Percentiles rank a stretch among this genome's conserved stretches.
Conservation (phyloP, 345 rosid species). For the Sonneratia alba region DNA sequence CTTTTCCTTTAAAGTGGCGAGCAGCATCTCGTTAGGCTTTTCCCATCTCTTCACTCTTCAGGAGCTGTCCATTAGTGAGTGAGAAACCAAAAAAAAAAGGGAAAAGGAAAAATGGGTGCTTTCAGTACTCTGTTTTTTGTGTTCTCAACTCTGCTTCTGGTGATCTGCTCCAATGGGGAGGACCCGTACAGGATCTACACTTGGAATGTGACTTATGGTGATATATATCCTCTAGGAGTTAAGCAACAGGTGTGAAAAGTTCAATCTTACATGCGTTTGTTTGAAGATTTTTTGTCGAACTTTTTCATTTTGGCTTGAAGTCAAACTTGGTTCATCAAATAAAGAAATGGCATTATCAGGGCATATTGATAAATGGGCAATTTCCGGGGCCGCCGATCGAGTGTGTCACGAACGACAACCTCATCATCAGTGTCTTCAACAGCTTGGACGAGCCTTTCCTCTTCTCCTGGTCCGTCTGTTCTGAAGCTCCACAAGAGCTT, state of each 20-base stretch:
- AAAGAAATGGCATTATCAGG: slow-evolving; percentile 33
- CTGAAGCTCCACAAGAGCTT: neutral
- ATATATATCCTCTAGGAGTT: slow-evolving; percentile 60
- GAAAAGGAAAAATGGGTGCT: slow-evolving; percentile 19
- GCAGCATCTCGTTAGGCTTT: neutral
- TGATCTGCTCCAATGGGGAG: slow-evolving; percentile 32
- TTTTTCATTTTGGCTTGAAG: slow-evolving; percentile 3
- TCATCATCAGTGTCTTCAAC: slow-evolving; percentile 75
- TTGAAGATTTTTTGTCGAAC: neutral
- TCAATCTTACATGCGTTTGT: neutral
- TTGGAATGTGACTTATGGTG: slow-evolving; percentile 64
- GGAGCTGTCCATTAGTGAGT: neutral
- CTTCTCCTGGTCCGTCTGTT: slow-evolving; percentile 60
- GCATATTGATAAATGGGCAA: slow-evolving; percentile 76
- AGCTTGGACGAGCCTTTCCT: slow-evolving; percentile 85
- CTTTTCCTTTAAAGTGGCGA: neutral
- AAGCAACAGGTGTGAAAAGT: slow-evolving; percentile 37
- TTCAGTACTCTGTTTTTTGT: slow-evolving; percentile 8
- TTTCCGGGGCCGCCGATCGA: slow-evolving; percentile 90
- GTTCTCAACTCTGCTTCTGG: slow-evolving; percentile 11
- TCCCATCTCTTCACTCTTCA: neutral
- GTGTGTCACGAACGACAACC: slow-evolving; percentile 80
- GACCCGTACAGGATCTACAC: slow-evolving; percentile 52
- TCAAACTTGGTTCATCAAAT: neutral
- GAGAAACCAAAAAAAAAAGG: neutral